Conservation (phyloP, 305 asterid species). For the Caryopteris hybrid region DNA sequence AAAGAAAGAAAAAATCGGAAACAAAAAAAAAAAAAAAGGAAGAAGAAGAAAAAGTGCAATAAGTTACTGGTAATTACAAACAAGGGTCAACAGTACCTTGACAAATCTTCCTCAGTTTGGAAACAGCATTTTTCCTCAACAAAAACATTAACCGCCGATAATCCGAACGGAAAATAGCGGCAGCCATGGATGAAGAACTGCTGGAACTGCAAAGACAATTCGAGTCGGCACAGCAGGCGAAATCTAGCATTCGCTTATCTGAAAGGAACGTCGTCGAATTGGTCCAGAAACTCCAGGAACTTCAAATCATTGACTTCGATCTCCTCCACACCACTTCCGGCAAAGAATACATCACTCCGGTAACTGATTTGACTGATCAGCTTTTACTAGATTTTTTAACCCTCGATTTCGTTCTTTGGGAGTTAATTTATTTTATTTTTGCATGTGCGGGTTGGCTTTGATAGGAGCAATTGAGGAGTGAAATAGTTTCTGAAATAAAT, state of each 20-base stretch:
- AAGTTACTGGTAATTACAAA: no score
- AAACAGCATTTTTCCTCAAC: neutral
- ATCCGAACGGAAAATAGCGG: conserved; percentile 18
- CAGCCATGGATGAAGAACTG: conserved; percentile 82
- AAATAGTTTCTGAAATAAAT: conserved; percentile 59
- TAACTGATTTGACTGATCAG: conserved; percentile 17
- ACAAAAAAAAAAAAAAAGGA: no score
- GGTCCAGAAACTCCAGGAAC: conserved; percentile 84
- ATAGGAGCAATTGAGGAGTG: conserved; percentile 89
- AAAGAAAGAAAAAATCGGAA: no score
- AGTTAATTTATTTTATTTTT: conserved; percentile 4
- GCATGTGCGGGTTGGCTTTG: conserved; percentile 20
- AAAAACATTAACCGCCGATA: conserved; percentile 12
- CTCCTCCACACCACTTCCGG: conserved; percentile 92
- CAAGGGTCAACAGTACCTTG: neutral
- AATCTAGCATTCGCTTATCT: conserved; percentile 67
- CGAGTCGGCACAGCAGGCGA: conserved; percentile 66
- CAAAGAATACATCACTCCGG: conserved; percentile 95
- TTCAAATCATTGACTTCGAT: conserved; percentile 85
- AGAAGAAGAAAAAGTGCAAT: no score
- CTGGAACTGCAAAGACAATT: conserved; percentile 80
- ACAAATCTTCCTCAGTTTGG: neutral
- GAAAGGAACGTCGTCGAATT: conserved; percentile 83
- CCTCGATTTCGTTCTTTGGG: neutral
- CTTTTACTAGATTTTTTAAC: neutral